Percentiles rank a stretch among this genome's conserved stretches.
Conservation (phyloP, 2,329 filamentous ascomycete species). For the Ceratocystis cubensis region DNA sequence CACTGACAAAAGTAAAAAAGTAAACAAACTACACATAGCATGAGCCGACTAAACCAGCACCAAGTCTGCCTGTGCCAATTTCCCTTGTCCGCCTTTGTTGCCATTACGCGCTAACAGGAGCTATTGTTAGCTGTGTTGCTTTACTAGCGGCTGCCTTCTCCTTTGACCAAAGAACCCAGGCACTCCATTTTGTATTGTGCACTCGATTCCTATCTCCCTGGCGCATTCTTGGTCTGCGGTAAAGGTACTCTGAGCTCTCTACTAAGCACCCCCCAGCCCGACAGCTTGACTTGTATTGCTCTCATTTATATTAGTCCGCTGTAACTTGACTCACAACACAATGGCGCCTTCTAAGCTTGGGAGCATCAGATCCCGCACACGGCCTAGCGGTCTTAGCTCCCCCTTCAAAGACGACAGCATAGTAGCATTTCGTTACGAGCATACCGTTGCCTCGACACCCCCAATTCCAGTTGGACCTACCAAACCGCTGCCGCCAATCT, state of each 20-base stretch:
- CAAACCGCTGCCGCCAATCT: conserved; percentile 22
- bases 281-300: no score
- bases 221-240: conserved; percentile 8
- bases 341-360: conserved; percentile 27
- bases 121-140: background rate
- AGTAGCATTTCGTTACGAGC: conserved; percentile 48
- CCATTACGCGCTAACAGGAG: background rate
- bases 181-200: conserved; percentile 8
- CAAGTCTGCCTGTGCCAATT: background rate
- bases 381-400: conserved; percentile 29
- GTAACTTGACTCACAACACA: background rate
- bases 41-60: background rate
- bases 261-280: background rate
- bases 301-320: no score
- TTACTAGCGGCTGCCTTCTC: background rate
- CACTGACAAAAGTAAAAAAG: background rate
- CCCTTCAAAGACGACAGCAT: conserved; percentile 40
- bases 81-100: background rate
- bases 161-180: background rate
- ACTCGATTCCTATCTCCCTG: conserved; percentile 22
- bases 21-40: background rate
- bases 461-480: conserved; percentile 35
- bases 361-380: conserved; percentile 29
- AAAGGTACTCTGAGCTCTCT: background rate
- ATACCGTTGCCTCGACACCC: conserved; percentile 44